Evolutionary conservation across 2,329 filamentous ascomycete species (phyloP).

Genomic region (Neonectria coccinea): DNA sequence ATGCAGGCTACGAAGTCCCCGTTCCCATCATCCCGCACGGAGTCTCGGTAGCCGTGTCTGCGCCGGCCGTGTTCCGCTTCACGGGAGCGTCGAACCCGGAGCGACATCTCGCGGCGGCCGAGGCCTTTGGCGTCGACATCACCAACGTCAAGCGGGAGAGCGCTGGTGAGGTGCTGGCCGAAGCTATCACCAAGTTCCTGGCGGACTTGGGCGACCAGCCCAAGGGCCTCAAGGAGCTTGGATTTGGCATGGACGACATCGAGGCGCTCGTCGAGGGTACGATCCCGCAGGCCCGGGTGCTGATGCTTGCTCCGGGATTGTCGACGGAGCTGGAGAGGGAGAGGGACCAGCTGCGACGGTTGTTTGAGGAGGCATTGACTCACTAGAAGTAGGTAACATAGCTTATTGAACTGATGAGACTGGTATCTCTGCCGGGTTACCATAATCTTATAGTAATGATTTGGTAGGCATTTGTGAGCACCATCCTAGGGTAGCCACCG

Average conservation of each 20-base stretch:
- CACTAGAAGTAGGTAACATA: constrained; percentile 41
- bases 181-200: constrained; percentile 85
- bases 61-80: constrained; percentile 93
- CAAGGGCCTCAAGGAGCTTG: constrained; percentile 82
- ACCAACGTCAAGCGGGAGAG: constrained; percentile 88
- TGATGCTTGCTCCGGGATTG: constrained; percentile 90
- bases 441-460: background rate
- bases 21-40: constrained; percentile 92
- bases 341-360: constrained; percentile 74
- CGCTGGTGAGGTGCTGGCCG: constrained; percentile 87
- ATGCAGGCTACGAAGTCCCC: constrained; percentile 84
- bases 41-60: constrained; percentile 92
- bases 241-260: constrained; percentile 81
- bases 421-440: background rate
- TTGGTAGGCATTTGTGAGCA: background rate
- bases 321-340: constrained; percentile 76
- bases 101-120: constrained; percentile 88
- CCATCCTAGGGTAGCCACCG: background rate
- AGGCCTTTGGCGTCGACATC: constrained; percentile 91
- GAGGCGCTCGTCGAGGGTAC: constrained; percentile 92
- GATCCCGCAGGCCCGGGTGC: constrained; percentile 87
- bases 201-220: constrained; percentile 90
- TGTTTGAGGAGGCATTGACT: constrained; percentile 73
- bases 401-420: background rate
- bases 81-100: constrained; percentile 93